These are phyloP conservation scores for Amanita jacksonii DNA, from an alignment of 768 basidiomycete genomes.

Conservation along the genomic window DNA sequence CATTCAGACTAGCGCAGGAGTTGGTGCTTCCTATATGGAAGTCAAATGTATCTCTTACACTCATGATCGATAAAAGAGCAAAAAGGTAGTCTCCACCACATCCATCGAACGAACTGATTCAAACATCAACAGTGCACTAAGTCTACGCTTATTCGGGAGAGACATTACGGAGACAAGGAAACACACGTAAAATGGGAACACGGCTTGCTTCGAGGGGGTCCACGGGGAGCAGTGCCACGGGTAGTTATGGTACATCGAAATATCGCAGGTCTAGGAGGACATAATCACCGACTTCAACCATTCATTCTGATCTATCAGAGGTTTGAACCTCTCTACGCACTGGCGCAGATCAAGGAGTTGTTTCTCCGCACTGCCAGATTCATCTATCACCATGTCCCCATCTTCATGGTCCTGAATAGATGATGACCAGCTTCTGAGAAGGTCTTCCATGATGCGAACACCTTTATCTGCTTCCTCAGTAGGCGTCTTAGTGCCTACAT, in stretches of 20 bases:
- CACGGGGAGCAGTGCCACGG: too few species aligned
- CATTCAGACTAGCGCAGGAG: conserved; percentile 58
- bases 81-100: conserved; percentile 55
- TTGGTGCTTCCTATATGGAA: conserved; percentile 95
- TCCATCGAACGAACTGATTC: too few species aligned
- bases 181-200: conserved; percentile 15
- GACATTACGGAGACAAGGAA: conserved; percentile 53
- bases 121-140: conserved; percentile 54
- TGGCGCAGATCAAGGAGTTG: conserved; percentile 46
- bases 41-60: conserved; percentile 72
- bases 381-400: conserved; percentile 38
- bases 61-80: conserved; percentile 96
- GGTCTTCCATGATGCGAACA: conserved; percentile 66
- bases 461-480: conserved; percentile 67
- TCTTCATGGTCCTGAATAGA: conserved; percentile 31
- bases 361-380: conserved; percentile 24
- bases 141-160: conserved; percentile 72
- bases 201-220: too few species aligned
- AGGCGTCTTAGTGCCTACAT: conserved; percentile 30
- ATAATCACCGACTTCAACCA: conserved; percentile 64
- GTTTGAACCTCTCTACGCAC: conserved; percentile 56
- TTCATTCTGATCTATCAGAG: conserved; percentile 63
- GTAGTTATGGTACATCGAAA: background rate
- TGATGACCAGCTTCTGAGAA: conserved; percentile 57
- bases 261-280: conserved; percentile 17